Base-by-base conservation (phyloP, 75 land plant species). In the Gnetum montanum region DNA sequence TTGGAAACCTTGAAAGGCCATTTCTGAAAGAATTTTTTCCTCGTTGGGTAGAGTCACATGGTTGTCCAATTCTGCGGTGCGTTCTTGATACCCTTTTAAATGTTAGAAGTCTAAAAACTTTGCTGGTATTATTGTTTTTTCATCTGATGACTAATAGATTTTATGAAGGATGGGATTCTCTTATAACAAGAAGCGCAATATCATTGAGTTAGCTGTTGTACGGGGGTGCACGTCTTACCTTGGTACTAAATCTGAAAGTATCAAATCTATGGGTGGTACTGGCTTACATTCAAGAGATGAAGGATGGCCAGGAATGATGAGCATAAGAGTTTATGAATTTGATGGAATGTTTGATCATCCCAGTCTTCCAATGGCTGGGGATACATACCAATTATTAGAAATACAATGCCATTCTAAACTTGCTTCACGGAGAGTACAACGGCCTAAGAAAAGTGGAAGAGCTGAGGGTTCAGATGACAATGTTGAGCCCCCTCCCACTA, bases 231-330 rank as follows among this genome's bases (percentile, higher is more conserved):
- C 98, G 41, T 76, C 83, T 36, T 26, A 46, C 13, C 8, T 49
- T 10, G 68, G 57, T 22, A 27, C 44, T 15, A 46, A 4, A 25
- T 41, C 33, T 27, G 24, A 43, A 7, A 36, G 64, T 65, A 10
- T 31, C 23, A 37, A 51, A 58, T 61, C 46, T 20, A 72, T 68
- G 18, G 16, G 22, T 49, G 61, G 63, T 56, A 54, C 57, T 27
- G 74, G 73, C 47, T 57, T 47, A 29, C 68, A 68, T 19, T 78
- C 71, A 47, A 64, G 63, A 43, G 96, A 81, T 52, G 58, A 54
- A 71, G 96, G 98, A 11, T 94, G 98, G 98, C 98, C 98, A 57
- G 98, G 98, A 30, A 89, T 94, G 96, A 94, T 94, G 98, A 94
- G 83, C 41, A 79, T 94, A 30, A 66, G 89, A 28, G 76, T 86